Evolutionary conservation across 2,329 filamentous ascomycete genomes (phyloP), one percentile per base, ranked within the genome.

Genomic region (Stachybotrys echinatus): DNA sequence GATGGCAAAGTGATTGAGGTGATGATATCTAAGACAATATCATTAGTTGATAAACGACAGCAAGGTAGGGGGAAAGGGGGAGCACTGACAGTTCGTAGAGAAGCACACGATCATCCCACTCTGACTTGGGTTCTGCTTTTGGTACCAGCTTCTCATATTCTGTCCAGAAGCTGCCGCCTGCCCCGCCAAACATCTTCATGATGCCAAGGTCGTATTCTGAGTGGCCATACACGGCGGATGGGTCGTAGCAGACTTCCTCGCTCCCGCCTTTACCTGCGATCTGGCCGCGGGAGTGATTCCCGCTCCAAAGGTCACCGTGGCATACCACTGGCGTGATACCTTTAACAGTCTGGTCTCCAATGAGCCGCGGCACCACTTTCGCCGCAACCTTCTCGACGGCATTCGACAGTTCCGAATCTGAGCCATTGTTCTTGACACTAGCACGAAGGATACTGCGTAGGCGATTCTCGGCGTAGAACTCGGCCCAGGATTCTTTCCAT

Each of bases 171-270:
- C 62, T 66, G 0, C 66, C 60, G 1, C 84, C 84, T 67, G 95
- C 96, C 0, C 92, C 92, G 0, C 92, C 92, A 76, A 96, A 97
- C 91, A 96, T 95, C 47, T 80, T 81, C 91, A 96, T 96, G 57
- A 95, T 96, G 1, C 92, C 92, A 48, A 95, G 72, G 58, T 96
- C 92, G 66, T 86, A 96, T 72, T 97, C 92, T 2, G 79, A 87
- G 65, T 96, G 92, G 2, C 86, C 89, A 62, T 95, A 96, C 55
- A 87, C 88, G 40, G 83, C 80, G 2, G 86, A 87, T 0, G 91
- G 84, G 63, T 96, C 92, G 62, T 84, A 96, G 1, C 95, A 81
- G 1, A 96, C 82, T 55, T 91, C 85, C 56, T 92, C 88, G 0
- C 75, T 69, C 1, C 73, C 76, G 0, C 76, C 74, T 27, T 64